phyloP scores from a whole-genome alignment of 176 grass and related monocot species.

The Olyra latifolia region DNA sequence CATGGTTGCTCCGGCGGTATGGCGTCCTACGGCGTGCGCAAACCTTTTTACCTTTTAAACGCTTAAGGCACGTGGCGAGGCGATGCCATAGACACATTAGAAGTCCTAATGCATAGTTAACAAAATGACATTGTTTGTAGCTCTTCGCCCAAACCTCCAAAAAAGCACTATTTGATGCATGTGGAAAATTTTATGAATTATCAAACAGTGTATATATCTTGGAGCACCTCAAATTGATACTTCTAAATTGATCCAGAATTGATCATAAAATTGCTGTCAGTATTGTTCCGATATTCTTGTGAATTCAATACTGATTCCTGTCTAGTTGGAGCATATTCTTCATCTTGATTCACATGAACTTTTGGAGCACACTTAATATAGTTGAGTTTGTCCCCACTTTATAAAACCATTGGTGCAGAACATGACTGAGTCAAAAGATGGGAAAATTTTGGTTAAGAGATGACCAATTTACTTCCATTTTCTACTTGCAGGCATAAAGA shows the following conservation, averaged over 20 bases:
- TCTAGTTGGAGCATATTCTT: neutral
- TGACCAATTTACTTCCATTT: conserved; percentile 5
- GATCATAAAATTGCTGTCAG: too few relatives aligned
- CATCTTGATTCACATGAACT: neutral
- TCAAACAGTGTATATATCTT: too few relatives aligned
- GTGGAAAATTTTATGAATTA: neutral
- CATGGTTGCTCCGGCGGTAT: too few relatives aligned
- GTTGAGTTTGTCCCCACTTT: neutral
- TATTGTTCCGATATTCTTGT: too few relatives aligned
- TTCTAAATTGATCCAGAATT: too few relatives aligned
- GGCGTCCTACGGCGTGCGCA: too few relatives aligned
- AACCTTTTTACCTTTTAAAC: too few relatives aligned
- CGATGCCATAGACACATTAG: too few relatives aligned
- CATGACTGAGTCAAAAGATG: neutral
- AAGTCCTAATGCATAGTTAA: too few relatives aligned
- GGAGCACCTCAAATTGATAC: too few relatives aligned
- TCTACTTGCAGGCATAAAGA: conserved; percentile 72
- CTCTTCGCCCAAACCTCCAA: neutral
- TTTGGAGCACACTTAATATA: neutral
- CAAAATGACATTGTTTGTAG: neutral
- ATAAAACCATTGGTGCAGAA: neutral
- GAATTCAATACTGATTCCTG: neutral
- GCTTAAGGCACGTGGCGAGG: too few relatives aligned
- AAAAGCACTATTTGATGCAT: neutral
- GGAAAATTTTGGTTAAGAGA: neutral